Evolutionary conservation across 257 asterid species (phyloP).

Genomic region (Solanum paucissectum): DNA sequence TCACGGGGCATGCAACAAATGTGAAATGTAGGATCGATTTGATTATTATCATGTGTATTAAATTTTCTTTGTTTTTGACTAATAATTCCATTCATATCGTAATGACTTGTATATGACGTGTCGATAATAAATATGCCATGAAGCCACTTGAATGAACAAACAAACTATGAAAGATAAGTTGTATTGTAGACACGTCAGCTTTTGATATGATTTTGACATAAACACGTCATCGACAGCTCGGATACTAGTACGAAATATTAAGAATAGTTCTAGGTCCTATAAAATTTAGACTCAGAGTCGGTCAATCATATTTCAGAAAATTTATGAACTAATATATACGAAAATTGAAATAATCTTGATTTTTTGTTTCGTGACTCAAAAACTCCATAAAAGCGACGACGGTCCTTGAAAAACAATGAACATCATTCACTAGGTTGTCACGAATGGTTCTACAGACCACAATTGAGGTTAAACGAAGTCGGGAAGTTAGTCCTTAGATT

Average conservation of each 20-base stretch:
- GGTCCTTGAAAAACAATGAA: background rate
- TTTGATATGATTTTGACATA: background rate
- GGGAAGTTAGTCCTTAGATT: background rate
- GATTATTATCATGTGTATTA: background rate
- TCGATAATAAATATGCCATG: background rate
- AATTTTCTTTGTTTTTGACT: background rate
- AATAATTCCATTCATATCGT: background rate
- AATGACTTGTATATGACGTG: background rate
- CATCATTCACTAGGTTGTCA: background rate
- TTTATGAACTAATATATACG: rapidly evolving
- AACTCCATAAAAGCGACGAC: no score
- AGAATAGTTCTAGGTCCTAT: background rate
- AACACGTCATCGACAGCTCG: background rate
- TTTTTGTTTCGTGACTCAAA: no score
- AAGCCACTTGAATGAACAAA: background rate
- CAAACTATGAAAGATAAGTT: background rate
- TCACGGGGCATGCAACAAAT: background rate
- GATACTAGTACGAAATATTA: background rate
- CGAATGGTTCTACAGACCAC: no score
- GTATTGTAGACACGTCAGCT: background rate
- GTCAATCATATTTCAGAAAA: no score
- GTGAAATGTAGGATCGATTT: background rate
- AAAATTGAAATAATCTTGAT: no score
- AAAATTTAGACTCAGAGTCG: no score
- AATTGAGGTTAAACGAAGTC: background rate